Evolutionary conservation across 495 filamentous ascomycete species (phyloP), one percentile per base, ranked within the genome.

Genomic region (Penicillium tannophilum): DNA sequence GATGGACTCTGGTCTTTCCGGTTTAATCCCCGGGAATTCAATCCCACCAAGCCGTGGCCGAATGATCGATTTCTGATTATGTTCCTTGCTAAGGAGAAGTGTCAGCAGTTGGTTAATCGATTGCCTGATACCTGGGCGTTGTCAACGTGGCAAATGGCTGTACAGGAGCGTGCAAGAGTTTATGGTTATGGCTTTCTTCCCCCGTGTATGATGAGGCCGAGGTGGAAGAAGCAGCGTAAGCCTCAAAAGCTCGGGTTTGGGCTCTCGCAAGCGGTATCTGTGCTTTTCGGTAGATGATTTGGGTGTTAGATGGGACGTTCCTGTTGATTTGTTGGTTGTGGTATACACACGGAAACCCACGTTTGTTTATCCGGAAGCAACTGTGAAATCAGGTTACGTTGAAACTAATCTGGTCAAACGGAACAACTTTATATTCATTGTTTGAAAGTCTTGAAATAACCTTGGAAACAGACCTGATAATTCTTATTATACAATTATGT

Each of bases 141-240:
- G 6, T 48, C 23, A 14, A 10, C 11, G 7, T 6, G 16, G 20
- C 24, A 26, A 23, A 10, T n/a, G 12, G 24, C 30, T 2, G 4
- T 24, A 3, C 6, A n/a, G 12, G 10, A n/a, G 2, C 23, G 46
- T n/a, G 46, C 46, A 8, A 48, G 46, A n/a, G 4, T n/a, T 30
- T 48, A 26, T 48, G 46, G 24, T 16, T 48, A 48, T 9, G 14
- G 24, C 24, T 48, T 48, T 28, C 24, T 48, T 26, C 46, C 46
- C 2, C 24, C 46, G 2, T 14, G 11, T 48, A 16, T 48, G 46
- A 48, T 30, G 30, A 6, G 24, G 46, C 8, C 10, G 0, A 39
- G 14, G 11, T 9, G 4, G 14, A 39, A 39, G 11, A 39, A 39
- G 35, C 35, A 39, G 11, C 35, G 35, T 12, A 39, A 39, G 35